These are phyloP conservation scores for Cryptosporidium canis DNA, from an alignment of 169 alveolate species.

Conservation along the genomic window DNA sequence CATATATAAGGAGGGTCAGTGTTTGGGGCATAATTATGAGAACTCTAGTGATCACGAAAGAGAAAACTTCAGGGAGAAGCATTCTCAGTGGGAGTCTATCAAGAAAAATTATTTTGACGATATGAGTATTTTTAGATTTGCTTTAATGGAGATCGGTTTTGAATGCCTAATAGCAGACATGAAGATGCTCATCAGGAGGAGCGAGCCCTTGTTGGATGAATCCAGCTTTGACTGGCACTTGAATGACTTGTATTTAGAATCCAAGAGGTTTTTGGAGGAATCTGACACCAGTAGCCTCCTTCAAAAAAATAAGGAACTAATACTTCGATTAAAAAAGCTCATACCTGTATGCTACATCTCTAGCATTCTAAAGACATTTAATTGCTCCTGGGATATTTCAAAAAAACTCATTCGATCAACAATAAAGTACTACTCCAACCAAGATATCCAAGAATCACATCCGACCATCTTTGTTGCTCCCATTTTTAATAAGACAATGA, in stretches of 20 bases:
- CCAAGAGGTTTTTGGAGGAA: not conserved
- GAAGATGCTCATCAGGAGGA: slow-evolving; percentile 8
- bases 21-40: not conserved
- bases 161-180: slow-evolving; percentile 35
- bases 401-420: slow-evolving; percentile 25
- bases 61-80: not conserved
- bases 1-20: not conserved
- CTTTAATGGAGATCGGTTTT: slow-evolving; percentile 50
- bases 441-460: not conserved
- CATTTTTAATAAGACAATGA: slow-evolving; percentile 21
- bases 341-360: slow-evolving; percentile 40
- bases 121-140: not conserved
- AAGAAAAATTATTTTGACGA: slow-evolving; percentile 32
- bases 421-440: slow-evolving; percentile 30
- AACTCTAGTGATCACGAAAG: not conserved
- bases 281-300: not conserved
- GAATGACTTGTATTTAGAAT: slow-evolving; percentile 2
- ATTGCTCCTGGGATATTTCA: slow-evolving; percentile 48
- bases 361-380: not conserved
- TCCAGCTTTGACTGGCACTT: slow-evolving; percentile 39
- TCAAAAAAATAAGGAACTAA: not conserved
- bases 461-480: slow-evolving; percentile 32
- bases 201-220: slow-evolving; percentile 32
- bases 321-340: slow-evolving; percentile 2
- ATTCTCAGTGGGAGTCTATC: slow-evolving; percentile 6